Base-by-base conservation (phyloP, 2,329 filamentous ascomycete genomes). In the Talaromyces amestolkiae region DNA sequence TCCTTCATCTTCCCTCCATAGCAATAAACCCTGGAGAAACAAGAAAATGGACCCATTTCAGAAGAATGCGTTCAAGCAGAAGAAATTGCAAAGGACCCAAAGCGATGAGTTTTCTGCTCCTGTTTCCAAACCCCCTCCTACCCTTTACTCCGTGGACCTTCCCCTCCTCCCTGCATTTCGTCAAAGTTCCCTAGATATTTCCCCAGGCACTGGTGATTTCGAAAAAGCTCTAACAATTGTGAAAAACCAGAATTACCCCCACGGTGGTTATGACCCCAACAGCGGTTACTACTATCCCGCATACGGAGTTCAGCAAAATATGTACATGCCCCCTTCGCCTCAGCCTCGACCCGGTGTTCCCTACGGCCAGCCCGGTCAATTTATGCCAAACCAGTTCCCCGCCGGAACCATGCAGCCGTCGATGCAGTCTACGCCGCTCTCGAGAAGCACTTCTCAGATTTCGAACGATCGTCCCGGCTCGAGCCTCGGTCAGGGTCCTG, bases 401-500 rank as follows among this genome's bases (percentile, higher is more conserved):
- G 79, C 72, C 72, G 71, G 77, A 47, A 49, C 61, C 72, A 71
- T 70, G 43, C 78, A 75, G 64, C 80, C 79, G 68, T 83, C 81
- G 71, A 86, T 82, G 67, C 86, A 90, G 76, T 84, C 89, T 68
- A 80, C 86, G 65, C 81, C 82, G 47, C 93, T 97, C 90, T 95
- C 93, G 2, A 89, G 93, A 71, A 93, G 87, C 67, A 87, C 90
- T 2, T 96, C 92, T 2, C 91, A 95, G 77, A 85, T 90, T 64
- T 91, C 91, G 79, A 72, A 89, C 31, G 91, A 91, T 78, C 82
- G 86, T 68, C 86, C 87, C 19, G 78, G 81, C 10, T 88, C 87
- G 47, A 87, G 85, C 70, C 77, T 87, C 37, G 84, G 85, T 54
- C 85, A 91, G 82, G 77, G 87, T 75, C 80, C 80, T 54, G 77